Evolutionary conservation across 2,329 filamentous ascomycete genomes (phyloP).

Genomic region (Emergomyces africanus): DNA sequence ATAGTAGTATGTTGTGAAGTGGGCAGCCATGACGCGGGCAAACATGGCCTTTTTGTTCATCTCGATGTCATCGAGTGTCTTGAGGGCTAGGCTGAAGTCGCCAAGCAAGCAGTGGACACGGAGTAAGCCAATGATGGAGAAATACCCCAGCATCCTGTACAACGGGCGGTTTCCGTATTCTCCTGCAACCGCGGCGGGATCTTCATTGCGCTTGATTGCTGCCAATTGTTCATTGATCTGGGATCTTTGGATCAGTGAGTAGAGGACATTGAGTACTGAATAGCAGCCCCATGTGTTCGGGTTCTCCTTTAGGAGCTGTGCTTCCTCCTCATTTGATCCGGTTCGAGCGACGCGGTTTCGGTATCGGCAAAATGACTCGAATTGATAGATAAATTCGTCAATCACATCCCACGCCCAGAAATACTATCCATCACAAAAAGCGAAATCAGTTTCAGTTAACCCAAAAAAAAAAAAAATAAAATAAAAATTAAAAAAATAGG

Average conservation of each 20-base stretch:
- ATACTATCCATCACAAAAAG: slow-evolving; percentile 48
- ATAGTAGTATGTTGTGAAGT: slow-evolving; percentile 99
- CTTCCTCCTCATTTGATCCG: slow-evolving; percentile 79
- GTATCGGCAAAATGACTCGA: slow-evolving; percentile 98
- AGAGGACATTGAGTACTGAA: slow-evolving; percentile 96
- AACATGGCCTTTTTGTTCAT: slow-evolving; percentile 99
- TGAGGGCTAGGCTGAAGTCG: slow-evolving; percentile 95
- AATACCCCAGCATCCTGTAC: slow-evolving; percentile 98
- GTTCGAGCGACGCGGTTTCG: slow-evolving; percentile 76
- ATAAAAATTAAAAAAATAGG: neutral
- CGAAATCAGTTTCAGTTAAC: slow-evolving; percentile 1
- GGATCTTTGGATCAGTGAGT: slow-evolving; percentile 95
- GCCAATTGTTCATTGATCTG: slow-evolving; percentile 96
- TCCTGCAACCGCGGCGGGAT: slow-evolving; percentile 73
- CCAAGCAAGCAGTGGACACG: slow-evolving; percentile 93
- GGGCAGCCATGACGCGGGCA: slow-evolving; percentile 95
- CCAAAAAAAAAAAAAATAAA: neutral
- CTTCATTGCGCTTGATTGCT: slow-evolving; percentile 88
- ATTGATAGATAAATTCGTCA: slow-evolving; percentile 99
- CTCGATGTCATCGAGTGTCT: slow-evolving; percentile 98
- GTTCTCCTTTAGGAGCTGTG: slow-evolving; percentile 82
- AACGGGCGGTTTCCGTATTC: slow-evolving; percentile 91
- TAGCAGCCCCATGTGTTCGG: slow-evolving; percentile 99
- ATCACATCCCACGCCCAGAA: slow-evolving; percentile 99
- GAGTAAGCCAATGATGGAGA: slow-evolving; percentile 95